Base-by-base conservation (phyloP, 2,329 filamentous ascomycete species). In the Calonectria hawksworthii region DNA sequence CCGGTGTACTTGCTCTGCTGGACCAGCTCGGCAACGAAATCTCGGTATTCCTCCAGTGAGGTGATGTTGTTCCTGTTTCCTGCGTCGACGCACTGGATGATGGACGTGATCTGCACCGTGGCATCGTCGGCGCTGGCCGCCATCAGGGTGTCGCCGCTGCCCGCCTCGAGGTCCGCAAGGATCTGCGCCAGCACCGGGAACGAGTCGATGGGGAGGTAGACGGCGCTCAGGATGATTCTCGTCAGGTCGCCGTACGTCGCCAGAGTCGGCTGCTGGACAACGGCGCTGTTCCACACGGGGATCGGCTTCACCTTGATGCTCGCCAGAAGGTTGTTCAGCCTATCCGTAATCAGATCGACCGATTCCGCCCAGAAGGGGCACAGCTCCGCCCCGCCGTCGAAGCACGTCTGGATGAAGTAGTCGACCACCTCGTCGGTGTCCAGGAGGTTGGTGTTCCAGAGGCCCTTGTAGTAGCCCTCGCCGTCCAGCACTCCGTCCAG, bases 401-500 rank as follows among this genome's bases (percentile, higher is more conserved):
- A 65, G 18, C 61, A 65, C 1, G 61, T 65, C 38, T 44, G 41
- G 28, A 65, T 65, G 41, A 65, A 65, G 10, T 50, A 47, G 38
- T 65, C 61, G n/a, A 65, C 30, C 6, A 50, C 61, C 8, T 30
- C 11, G 18, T 65, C 41, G 13, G 61, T 34, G 61, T 65, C 38
- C 3, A 23, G 23, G n/a, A 65, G 61, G 41, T 65, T 65, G 26
- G 26, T 65, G 38, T 34, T 65, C 61, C 61, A 65, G 36, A 65
- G 41, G 3, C 61, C 61, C 32, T 68, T 70, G 66, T 79, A 81
- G 67, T 81, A 78, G 34, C 79, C 78, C 8, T 74, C 77, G 16
- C 76, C 73, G 61, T 82, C 78, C 26, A 79, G 65, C 38, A 82
- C 76, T 28, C 80, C 81, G 11, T 82, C 80, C 1, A 82, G 71